These are phyloP conservation scores for Schizochytrium sp. DNA, from an alignment of 108 stramenopile species.

Conservation along the genomic window DNA sequence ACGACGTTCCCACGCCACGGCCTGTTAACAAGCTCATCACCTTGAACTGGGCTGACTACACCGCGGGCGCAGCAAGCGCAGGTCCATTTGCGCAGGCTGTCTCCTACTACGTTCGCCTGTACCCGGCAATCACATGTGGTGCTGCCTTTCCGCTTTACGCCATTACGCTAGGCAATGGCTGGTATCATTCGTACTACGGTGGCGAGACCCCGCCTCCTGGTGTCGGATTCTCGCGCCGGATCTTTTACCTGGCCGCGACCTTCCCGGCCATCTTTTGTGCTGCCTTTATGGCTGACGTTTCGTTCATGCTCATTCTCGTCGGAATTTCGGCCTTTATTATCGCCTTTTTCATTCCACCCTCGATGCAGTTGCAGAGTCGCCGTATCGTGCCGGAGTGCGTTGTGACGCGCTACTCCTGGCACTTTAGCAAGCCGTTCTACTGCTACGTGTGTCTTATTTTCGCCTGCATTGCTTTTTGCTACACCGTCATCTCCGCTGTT, in stretches of 20 bases:
- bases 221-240: not conserved
- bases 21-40: slow-evolving; percentile 11
- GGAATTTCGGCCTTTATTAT: not conserved
- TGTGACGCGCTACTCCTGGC: not conserved
- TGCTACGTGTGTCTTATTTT: not conserved
- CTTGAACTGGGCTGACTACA: not conserved
- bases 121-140: not conserved
- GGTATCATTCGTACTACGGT: not conserved
- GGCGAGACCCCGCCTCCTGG: not conserved
- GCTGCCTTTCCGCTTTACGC: not conserved
- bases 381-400: not conserved
- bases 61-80: not conserved
- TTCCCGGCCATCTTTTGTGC: not conserved
- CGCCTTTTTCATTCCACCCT: not conserved
- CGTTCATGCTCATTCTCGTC: not conserved
- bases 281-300: not conserved
- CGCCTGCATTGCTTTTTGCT: not conserved
- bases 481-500: not conserved
- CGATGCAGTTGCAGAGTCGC: not conserved
- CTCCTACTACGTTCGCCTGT: not conserved
- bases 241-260: not conserved
- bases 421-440: not conserved
- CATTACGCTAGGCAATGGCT: slow-evolving; percentile 7
- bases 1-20: not conserved
- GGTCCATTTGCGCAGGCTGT: not conserved